phyloP scores from a whole-genome alignment of 441 rosid species.

The Arabidopsis hybrid region DNA sequence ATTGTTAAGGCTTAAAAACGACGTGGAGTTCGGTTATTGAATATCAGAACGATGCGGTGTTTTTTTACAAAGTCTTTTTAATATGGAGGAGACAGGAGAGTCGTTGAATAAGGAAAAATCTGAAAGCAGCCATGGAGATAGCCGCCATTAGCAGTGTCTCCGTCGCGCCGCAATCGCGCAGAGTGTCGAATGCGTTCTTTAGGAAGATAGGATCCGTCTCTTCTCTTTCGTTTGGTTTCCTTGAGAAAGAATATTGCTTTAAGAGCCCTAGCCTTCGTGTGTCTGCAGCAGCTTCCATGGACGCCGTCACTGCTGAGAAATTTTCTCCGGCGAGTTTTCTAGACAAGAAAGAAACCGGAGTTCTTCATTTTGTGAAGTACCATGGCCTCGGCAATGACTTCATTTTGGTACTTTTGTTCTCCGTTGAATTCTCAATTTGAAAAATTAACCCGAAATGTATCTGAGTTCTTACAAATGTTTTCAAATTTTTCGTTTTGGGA shows the following conservation, averaged over 20 bases:
- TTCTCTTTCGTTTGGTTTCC: conserved; percentile 36
- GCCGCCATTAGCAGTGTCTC: conserved; percentile 56
- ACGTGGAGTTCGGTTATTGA: background rate
- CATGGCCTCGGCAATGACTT: conserved; percentile 99
- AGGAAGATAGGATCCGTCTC: conserved; percentile 35
- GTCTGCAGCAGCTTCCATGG: conserved; percentile 58
- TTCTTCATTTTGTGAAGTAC: conserved; percentile 86
- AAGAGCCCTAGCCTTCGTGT: conserved; percentile 49
- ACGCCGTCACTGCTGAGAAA: conserved; percentile 57
- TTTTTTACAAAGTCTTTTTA: background rate
- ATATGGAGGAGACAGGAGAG: background rate
- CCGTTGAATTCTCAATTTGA: background rate
- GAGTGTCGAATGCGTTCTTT: conserved; percentile 7
- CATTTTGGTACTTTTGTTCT: conserved; percentile 66
- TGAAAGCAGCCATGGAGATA: conserved; percentile 48
- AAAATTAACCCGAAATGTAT: conserved; percentile 10
- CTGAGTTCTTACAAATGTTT: background rate
- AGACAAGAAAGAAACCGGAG: conserved; percentile 58
- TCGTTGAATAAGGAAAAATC: conserved; percentile 7
- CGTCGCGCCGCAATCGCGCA: conserved; percentile 48
- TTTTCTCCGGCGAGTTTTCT: conserved; percentile 57
- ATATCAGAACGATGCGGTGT: background rate
- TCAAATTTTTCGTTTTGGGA: background rate
- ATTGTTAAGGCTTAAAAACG: background rate
- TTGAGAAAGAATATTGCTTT: conserved; percentile 32